Evolutionary conservation across 2,329 filamentous ascomycete species (phyloP), one percentile per base, ranked within the genome.

Genomic region (Botrytis fragariae): DNA sequence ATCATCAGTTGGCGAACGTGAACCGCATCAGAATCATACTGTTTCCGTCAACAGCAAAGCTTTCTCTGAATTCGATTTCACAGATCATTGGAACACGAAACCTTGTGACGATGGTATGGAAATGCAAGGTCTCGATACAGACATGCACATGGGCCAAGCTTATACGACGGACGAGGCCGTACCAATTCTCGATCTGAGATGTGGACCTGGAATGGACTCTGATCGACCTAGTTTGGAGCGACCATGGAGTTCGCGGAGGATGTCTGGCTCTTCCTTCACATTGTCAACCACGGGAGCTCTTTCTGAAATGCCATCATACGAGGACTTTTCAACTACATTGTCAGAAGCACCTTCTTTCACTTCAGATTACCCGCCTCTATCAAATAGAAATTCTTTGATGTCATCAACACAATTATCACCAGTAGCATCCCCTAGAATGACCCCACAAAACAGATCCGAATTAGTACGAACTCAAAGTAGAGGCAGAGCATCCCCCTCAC

Each of bases 191-290:
- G 89, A 91, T 79, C 82, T 91, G 73, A 84, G 88, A 78, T 77
- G 83, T 75, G 81, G 84, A 74, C 77, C 82, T 72, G 82, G 83
- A 77, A 77, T 85, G 81, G 88, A 90, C n/a, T 82, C 84, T 71
- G 87, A 89, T 51, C 76, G 82, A 29, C 78, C 87, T 74, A 84
- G 83, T 73, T 85, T 87, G 74, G 88, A 89, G 59, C 83, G 85
- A 71, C 84, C 83, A n/a, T 81, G 86, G 63, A 86, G 88, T 75
- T 85, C 86, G 64, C 86, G 91, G 74, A 87, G 90, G 75, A 87
- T 92, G 85, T 93, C 91, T 32, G 91, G 91, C 65, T 93, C 91
- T 3, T 93, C 91, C 1, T 92, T 92, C 79, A 92, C 91, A 57
- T 87, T 93, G 83, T 93, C 91, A 25, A 92, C 88, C 0, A 87